Evolutionary conservation across 371 early-diverging fungal species (phyloP).

Genomic region (Blakeslea trispora): DNA sequence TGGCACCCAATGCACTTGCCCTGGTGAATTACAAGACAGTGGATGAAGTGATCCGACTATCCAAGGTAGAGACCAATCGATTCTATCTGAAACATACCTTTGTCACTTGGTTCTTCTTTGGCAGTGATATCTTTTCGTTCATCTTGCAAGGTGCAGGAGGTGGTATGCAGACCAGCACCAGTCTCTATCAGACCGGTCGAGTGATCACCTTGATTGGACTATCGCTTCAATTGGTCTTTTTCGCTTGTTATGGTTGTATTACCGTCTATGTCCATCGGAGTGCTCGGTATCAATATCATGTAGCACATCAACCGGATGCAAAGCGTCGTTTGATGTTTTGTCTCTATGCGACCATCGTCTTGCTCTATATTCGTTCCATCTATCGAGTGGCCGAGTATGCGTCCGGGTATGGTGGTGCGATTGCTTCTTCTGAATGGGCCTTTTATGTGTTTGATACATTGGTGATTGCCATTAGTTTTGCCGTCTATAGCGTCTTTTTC

Average conservation of each 20-base stretch:
- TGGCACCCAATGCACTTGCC: conserved; percentile 16
- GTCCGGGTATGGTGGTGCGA: conserved; percentile 10
- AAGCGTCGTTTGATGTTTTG: conserved; percentile 7
- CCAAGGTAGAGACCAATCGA: not conserved
- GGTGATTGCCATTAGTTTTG: conserved; percentile 6
- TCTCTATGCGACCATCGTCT: conserved; percentile 13
- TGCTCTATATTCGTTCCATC: conserved; percentile 20
- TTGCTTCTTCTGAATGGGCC: conserved; percentile 17
- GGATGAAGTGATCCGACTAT: conserved; percentile 18
- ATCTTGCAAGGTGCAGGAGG: conserved; percentile 13
- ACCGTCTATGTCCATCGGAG: conserved; percentile 18
- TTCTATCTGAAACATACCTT: conserved; percentile 9
- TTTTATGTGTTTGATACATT: conserved; percentile 24
- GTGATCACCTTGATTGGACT: conserved; percentile 15
- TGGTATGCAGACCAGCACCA: not conserved
- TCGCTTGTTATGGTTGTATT: conserved; percentile 17
- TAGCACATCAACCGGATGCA: conserved; percentile 3
- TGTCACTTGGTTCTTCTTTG: conserved; percentile 18
- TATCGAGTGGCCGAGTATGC: conserved; percentile 23
- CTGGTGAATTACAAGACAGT: conserved; percentile 19
- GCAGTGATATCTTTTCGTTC: conserved; percentile 13
- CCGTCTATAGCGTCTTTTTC: conserved; percentile 11
- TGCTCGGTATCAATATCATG: conserved; percentile 7
- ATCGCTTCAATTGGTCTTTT: conserved; percentile 17
- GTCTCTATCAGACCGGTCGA: not conserved